A percentile compares a stretch with the other conserved stretches of the same genome.
Conservation (phyloP, 257 asterid genomes). For the Solanum pennellii region DNA sequence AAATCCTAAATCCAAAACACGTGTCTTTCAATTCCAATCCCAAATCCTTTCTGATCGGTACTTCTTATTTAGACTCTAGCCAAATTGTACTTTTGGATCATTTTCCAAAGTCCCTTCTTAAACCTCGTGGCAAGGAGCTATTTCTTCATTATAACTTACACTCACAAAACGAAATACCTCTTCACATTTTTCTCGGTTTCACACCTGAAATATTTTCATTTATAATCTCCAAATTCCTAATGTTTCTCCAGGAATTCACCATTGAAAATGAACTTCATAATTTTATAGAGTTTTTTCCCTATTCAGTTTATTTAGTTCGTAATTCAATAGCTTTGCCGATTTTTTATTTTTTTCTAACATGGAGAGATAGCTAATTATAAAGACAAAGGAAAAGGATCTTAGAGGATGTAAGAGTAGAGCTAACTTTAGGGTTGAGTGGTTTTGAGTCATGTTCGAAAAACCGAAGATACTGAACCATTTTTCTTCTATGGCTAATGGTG, state of each 20-base stretch:
- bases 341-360: background rate
- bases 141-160: too few relatives aligned
- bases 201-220: background rate
- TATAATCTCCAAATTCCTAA: background rate
- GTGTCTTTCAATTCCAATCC: too few relatives aligned
- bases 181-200: too few relatives aligned
- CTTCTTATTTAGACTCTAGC: background rate
- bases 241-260: background rate
- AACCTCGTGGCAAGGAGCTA: too few relatives aligned
- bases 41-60: background rate
- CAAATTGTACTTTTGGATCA: too few relatives aligned
- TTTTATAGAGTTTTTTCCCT: background rate
- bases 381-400: background rate
- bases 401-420: slow-evolving; percentile 13
- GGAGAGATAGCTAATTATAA: background rate
- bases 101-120: too few relatives aligned
- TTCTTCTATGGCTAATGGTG: too few relatives aligned
- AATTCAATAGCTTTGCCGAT: background rate
- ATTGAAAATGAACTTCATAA: background rate
- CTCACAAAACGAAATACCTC: too few relatives aligned
- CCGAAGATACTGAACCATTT: too few relatives aligned
- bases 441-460: slow-evolving; percentile 18
- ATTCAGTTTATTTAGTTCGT: too few relatives aligned
- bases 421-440: slow-evolving; percentile 68
- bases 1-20: too few relatives aligned